Evolutionary conservation across 352 stramenopile genomes (phyloP).

Genomic region (Pythium monospermum): DNA sequence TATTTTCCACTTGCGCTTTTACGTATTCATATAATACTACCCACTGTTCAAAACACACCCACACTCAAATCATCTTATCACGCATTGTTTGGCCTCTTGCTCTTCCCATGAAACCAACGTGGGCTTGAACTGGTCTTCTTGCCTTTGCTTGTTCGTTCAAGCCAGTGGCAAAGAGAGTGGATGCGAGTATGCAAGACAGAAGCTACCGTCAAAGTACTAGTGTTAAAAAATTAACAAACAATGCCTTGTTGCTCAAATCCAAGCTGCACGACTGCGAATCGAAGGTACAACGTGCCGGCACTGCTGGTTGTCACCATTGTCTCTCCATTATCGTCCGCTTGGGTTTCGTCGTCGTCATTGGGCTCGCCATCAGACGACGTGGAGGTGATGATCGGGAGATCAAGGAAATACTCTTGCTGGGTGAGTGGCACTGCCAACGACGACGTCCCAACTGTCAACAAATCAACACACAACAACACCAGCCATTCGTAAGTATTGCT

Average conservation of each 20-base stretch:
- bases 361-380: not conserved
- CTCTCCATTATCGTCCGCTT: not conserved
- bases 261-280: not conserved
- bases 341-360: not conserved
- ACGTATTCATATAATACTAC: slow-evolving; percentile 1
- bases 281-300: slow-evolving; percentile 1
- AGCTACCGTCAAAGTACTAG: no score
- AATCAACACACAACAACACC: not conserved
- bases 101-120: no score
- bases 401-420: slow-evolving; percentile 37
- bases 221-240: slow-evolving; percentile 1
- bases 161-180: no score
- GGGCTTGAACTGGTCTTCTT: no score
- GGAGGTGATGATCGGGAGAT: slow-evolving; percentile 27
- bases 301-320: not conserved
- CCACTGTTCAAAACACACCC: not conserved
- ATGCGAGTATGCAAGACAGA: no score
- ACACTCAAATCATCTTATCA: not conserved
- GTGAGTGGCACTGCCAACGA: slow-evolving; percentile 28
- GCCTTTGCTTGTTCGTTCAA: no score
- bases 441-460: slow-evolving; percentile 27
- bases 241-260: slow-evolving; percentile 8
- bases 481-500: not conserved
- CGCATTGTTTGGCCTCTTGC: no score
- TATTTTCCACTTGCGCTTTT: slow-evolving; percentile 1